Evolutionary conservation across 1,139 yeast species (phyloP).

Genomic region (Eremothecium coryli): DNA sequence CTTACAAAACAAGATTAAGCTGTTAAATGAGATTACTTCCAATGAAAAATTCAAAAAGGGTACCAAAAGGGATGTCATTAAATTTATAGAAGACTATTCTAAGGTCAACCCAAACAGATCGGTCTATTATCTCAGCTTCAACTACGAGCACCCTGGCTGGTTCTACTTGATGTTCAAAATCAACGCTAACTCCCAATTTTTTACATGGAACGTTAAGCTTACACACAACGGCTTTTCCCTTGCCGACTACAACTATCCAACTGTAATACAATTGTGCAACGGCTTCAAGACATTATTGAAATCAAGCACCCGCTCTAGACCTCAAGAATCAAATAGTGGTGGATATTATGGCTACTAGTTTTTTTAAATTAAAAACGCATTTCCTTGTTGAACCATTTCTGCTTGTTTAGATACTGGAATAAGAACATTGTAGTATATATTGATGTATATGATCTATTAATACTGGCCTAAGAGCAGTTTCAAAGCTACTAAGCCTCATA

Average conservation of each 20-base stretch:
- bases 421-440: no score
- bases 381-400: background rate
- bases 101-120: conserved; percentile 86
- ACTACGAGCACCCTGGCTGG: conserved; percentile 89
- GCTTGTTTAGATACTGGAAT: background rate
- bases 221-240: conserved; percentile 79
- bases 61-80: conserved; percentile 66
- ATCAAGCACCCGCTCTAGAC: conserved; percentile 22
- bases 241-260: conserved; percentile 74
- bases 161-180: conserved; percentile 77
- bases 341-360: conserved; percentile 13
- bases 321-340: conserved; percentile 9
- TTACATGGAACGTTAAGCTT: conserved; percentile 84
- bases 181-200: conserved; percentile 60
- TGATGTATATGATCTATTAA: no score
- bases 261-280: conserved; percentile 78
- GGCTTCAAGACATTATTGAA: conserved; percentile 67
- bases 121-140: conserved; percentile 84
- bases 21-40: conserved; percentile 74
- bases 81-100: conserved; percentile 83
- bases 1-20: conserved; percentile 73
- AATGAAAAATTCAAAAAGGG: conserved; percentile 88
- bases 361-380: no score
- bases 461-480: background rate
- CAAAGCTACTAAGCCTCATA: background rate